Conservation (phyloP, 768 basidiomycete genomes). For the Gelatoporia subvermispora region DNA sequence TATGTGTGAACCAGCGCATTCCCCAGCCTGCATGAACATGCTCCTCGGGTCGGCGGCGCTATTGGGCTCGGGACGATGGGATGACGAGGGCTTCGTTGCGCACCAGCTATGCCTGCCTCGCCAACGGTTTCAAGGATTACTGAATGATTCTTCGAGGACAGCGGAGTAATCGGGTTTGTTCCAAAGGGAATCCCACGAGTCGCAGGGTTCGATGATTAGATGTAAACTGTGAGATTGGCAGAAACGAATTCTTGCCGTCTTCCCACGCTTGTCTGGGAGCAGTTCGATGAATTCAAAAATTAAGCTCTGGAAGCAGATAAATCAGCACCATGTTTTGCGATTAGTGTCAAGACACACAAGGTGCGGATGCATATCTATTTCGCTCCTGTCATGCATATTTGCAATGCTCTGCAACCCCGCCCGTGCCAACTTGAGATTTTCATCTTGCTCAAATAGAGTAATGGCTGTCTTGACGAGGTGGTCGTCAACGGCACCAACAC, state of each 20-base stretch:
- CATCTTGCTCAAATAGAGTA: no score
- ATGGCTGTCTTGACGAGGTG: no score
- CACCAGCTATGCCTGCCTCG: background rate
- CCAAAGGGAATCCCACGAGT: background rate
- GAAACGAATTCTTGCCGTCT: no score
- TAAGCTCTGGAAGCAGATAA: background rate
- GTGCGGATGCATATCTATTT: background rate
- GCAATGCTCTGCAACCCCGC: background rate
- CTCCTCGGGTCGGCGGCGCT: background rate
- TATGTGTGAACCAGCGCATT: conserved; percentile 23
- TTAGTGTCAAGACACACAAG: background rate
- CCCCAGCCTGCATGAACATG: conserved; percentile 10
- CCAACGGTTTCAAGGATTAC: background rate
- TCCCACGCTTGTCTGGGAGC: no score
- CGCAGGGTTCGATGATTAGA: no score
- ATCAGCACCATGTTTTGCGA: background rate
- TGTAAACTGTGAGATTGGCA: no score
- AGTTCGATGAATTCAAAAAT: background rate
- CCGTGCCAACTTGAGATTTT: background rate
- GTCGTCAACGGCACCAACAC: no score
- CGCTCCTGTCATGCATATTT: background rate
- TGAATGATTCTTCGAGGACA: background rate
- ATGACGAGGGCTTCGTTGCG: background rate
- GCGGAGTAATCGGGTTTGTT: background rate
- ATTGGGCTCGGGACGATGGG: no score